Conservation (phyloP, 2,329 filamentous ascomycete genomes). For the Colletotrichum neosansevieriae region DNA sequence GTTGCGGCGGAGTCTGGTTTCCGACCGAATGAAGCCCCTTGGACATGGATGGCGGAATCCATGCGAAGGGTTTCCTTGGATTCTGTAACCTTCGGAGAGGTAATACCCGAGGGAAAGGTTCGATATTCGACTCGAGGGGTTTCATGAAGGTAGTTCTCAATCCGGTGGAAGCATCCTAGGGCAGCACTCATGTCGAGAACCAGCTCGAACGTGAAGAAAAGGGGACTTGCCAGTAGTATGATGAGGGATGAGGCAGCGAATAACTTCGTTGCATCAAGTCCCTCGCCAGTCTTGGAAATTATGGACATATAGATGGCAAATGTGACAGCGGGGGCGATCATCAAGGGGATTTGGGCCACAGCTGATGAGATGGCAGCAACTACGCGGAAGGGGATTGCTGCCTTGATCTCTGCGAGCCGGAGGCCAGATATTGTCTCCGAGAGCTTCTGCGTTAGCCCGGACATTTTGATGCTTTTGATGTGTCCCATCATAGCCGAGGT, state of each 20-base stretch:
- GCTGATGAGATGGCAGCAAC: slow-evolving; percentile 51
- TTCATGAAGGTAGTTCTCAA: slow-evolving; percentile 45
- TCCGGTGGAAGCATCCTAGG: slow-evolving; percentile 45
- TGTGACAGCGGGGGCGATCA: slow-evolving; percentile 40
- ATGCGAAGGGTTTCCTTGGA: background rate
- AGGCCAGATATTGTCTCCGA: slow-evolving; percentile 41
- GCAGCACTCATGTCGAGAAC: slow-evolving; percentile 40
- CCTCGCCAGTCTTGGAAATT: slow-evolving; percentile 16
- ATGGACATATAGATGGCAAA: slow-evolving; percentile 34
- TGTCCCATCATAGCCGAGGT: slow-evolving; percentile 61
- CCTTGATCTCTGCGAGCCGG: slow-evolving; percentile 42
- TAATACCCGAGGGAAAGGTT: background rate
- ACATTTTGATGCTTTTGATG: slow-evolving; percentile 65
- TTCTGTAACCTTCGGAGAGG: background rate
- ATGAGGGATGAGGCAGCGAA: slow-evolving; percentile 44
- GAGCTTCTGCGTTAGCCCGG: slow-evolving; percentile 59
- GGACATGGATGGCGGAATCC: slow-evolving; percentile 37
- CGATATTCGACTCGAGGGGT: slow-evolving; percentile 46
- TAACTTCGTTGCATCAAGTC: slow-evolving; percentile 34
- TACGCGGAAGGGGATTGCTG: slow-evolving; percentile 46
- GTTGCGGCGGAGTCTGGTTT: slow-evolving; percentile 43
- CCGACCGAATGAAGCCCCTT: slow-evolving; percentile 52
- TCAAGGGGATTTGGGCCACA: slow-evolving; percentile 47
- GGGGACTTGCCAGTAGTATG: slow-evolving; percentile 43
- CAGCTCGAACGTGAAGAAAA: slow-evolving; percentile 54